Percentiles rank a stretch among this genome's conserved stretches.
Conservation (phyloP, 106 monocot species). For the Apostasia shenzhenica region DNA sequence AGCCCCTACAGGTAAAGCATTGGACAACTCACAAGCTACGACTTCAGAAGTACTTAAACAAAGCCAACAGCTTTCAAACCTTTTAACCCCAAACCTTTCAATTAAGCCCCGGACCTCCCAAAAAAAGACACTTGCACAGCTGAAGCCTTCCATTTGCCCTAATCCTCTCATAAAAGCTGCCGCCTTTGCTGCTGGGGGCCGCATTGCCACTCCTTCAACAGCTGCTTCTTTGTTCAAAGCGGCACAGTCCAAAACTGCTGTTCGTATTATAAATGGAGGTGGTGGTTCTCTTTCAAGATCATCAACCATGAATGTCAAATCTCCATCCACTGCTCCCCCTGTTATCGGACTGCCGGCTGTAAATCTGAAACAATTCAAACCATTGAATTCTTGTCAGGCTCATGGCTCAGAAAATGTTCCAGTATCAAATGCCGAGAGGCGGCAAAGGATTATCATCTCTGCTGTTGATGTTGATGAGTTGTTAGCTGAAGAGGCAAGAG, state of each 20-base stretch:
- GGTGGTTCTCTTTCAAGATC: slow-evolving; percentile 14
- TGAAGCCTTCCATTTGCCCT: slow-evolving; percentile 20
- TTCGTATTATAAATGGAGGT: slow-evolving; percentile 39
- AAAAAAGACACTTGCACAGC: slow-evolving; percentile 6
- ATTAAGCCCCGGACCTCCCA: slow-evolving; percentile 11
- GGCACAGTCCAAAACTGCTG: slow-evolving; percentile 52
- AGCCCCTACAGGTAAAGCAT: not conserved
- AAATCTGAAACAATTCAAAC: not conserved
- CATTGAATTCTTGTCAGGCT: no score
- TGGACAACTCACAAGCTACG: slow-evolving; percentile 18
- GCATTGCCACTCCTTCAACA: slow-evolving; percentile 45
- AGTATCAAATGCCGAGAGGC: not conserved
- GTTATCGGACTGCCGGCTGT: not conserved
- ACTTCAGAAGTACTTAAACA: slow-evolving; percentile 19
- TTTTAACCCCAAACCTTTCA: slow-evolving; percentile 10
- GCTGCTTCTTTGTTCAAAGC: slow-evolving; percentile 50
- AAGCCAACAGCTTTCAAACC: slow-evolving; percentile 6
- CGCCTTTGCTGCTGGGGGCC: slow-evolving; percentile 69
- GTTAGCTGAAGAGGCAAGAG: slow-evolving; percentile 5
- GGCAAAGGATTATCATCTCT: not conserved
- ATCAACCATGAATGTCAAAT: slow-evolving; percentile 3
- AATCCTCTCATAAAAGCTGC: slow-evolving; percentile 47
- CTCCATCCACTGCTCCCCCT: not conserved
- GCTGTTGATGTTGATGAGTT: slow-evolving; percentile 11
- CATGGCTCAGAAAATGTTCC: no score